Base-by-base conservation (phyloP, 2,329 filamentous ascomycete genomes). In the Dichotomopilus funicola region DNA sequence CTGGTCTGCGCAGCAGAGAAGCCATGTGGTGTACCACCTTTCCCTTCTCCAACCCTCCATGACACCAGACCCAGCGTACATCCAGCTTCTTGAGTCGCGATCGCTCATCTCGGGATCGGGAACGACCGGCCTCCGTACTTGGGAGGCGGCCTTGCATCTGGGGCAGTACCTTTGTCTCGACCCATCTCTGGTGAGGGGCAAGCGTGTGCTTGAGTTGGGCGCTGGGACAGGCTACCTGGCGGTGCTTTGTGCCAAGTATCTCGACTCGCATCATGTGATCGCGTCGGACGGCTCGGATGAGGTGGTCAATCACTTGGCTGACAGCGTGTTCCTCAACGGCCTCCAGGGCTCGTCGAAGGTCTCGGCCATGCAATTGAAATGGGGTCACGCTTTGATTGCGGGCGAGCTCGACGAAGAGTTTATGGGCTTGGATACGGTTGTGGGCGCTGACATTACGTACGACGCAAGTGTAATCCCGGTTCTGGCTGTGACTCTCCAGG, bases 371-470 rank as follows among this genome's bases (percentile, higher is more conserved):
- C 76, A 84, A 3, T 66, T 89, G 36, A 78, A 77, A 67, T 89
- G 86, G 86, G 86, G 86, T 0, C 74, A 79, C 58, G 77, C 78
- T 0, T 67, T 85, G 4, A 68, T 81, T 48, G 80, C 78, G 4
- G 80, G 77, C 0, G 84, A 85, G 67, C 78, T 83, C 52, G 65
- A 74, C 51, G 67, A 19, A 74, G 41, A 6, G 5, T 6, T 43
- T 5, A 74, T 13, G 64, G 66, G 4, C 2, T 67, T 82, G 45
- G 85, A 91, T 67, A 70, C 89, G 4, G 78, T 91, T 2, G 70
- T 92, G 34, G 89, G 87, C 4, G 87, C 88, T 37, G 88, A 92
- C 67, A 80, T 92, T 69, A 91, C 86, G 0, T 92, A 91, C 68
- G 87, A 92, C 66, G 75, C 75, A 58, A 73, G 74, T 38, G 77